A percentile compares a stretch with the other conserved stretches of the same genome.
These are phyloP conservation scores for Pseudocercospora crystallina DNA, from an alignment of 2,329 filamentous ascomycete species.

Conservation along the genomic window DNA sequence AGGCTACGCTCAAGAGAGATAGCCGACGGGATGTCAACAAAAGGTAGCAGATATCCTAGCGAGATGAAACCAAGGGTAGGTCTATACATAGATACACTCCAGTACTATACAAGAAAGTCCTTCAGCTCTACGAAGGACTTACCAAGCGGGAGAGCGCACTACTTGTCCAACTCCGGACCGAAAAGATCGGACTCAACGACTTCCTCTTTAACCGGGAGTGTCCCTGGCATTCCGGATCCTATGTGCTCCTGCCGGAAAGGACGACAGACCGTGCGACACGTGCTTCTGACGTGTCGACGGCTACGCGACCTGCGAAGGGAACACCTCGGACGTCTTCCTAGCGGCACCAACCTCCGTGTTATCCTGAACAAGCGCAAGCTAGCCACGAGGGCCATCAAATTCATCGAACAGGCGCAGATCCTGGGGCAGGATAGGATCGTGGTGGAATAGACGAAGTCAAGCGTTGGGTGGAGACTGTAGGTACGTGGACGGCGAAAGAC, in stretches of 20 bases:
- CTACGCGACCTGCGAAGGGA: slow-evolving; percentile 14
- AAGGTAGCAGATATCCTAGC: not conserved
- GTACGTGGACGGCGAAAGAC: slow-evolving; percentile 15
- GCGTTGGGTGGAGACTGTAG: slow-evolving; percentile 14
- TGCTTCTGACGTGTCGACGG: slow-evolving; percentile 15
- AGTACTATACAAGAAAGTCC: not conserved
- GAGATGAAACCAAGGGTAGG: not conserved
- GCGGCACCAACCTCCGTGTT: slow-evolving; percentile 10
- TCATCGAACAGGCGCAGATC: slow-evolving; percentile 18
- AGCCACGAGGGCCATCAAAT: slow-evolving; percentile 17
- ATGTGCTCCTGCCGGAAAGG: slow-evolving; percentile 13
- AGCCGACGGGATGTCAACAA: not conserved
- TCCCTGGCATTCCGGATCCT: slow-evolving; percentile 8
- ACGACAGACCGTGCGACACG: slow-evolving; percentile 16
- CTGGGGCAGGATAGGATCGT: slow-evolving; percentile 17
- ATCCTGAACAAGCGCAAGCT: slow-evolving; percentile 18
- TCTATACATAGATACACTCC: not conserved
- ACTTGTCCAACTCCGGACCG: slow-evolving; percentile 15
- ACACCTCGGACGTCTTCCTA: slow-evolving; percentile 1
- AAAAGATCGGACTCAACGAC: slow-evolving; percentile 17
- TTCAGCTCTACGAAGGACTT: slow-evolving; percentile 1
- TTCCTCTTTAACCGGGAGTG: slow-evolving; percentile 11
- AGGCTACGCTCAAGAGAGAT: not conserved
- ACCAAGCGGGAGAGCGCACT: slow-evolving; percentile 13
- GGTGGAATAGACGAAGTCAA: slow-evolving; percentile 16